A percentile compares a stretch with the other conserved stretches of the same genome.
Evolutionary conservation across 2,329 filamentous ascomycete species (phyloP).

Genomic region (Cryphonectria radicalis): DNA sequence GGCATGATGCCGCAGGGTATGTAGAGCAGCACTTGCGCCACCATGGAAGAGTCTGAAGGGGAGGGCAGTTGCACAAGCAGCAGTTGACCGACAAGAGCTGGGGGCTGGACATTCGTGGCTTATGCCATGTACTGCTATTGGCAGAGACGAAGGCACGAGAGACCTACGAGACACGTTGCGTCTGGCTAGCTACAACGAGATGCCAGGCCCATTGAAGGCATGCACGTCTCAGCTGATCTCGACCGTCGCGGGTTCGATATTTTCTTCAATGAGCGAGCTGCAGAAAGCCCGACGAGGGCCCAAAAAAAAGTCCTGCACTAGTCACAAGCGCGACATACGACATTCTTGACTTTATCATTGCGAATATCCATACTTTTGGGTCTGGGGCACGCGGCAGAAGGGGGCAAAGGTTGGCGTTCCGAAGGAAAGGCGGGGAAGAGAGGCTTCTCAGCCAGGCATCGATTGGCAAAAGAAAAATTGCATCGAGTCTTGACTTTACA

Average conservation of each 20-base stretch:
- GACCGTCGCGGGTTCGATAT: background rate
- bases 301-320: background rate
- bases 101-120: background rate
- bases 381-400: conserved; percentile 1
- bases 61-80: background rate
- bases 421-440: conserved; percentile 14
- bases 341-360: background rate
- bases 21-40: conserved; percentile 37
- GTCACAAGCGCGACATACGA: background rate
- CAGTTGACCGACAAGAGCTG: background rate
- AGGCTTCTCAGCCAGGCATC: background rate
- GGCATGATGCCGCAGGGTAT: conserved; percentile 60
- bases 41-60: background rate
- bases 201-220: background rate
- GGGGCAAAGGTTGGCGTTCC: conserved; percentile 18
- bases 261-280: background rate
- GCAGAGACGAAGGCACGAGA: background rate
- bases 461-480: conserved; percentile 21
- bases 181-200: background rate
- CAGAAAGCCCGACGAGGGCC: background rate
- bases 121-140: background rate
- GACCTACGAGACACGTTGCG: background rate
- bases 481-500: conserved; percentile 16
- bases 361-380: conserved; percentile 3
- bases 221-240: background rate